Conservation (phyloP, 1,139 yeast species). For the Yamadazyma taylorii region DNA sequence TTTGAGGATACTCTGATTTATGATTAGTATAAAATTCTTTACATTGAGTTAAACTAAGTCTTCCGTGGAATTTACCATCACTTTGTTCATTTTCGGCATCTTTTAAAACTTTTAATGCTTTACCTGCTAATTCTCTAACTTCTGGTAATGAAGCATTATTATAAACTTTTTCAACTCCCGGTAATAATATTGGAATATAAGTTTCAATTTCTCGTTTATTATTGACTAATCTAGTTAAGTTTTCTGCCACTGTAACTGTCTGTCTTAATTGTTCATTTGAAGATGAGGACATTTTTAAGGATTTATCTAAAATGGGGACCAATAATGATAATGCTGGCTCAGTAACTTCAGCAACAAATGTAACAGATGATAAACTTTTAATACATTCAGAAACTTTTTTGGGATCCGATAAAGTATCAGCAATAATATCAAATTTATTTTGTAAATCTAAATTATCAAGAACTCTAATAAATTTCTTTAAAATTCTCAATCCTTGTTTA, state of each 20-base stretch:
- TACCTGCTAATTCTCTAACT: constrained; percentile 88
- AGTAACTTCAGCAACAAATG: constrained; percentile 97
- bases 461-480: constrained; percentile 72
- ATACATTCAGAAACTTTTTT: constrained; percentile 85
- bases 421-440: constrained; percentile 82
- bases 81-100: constrained; percentile 72
- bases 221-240: constrained; percentile 91
- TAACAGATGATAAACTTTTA: constrained; percentile 86
- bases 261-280: constrained; percentile 96
- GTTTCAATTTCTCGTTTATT: constrained; percentile 89
- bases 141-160: constrained; percentile 94
- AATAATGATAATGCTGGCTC: constrained; percentile 89
- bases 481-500: constrained; percentile 72
- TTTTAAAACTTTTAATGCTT: constrained; percentile 77
- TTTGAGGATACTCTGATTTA: constrained; percentile 23
- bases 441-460: constrained; percentile 90
- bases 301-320: constrained; percentile 90
- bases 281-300: constrained; percentile 83
- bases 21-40: constrained; percentile 40
- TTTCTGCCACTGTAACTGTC: constrained; percentile 94
- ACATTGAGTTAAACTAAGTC: constrained; percentile 61
- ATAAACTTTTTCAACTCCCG: constrained; percentile 87
- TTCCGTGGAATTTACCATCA: constrained; percentile 76
- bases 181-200: constrained; percentile 81
- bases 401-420: constrained; percentile 88